A percentile compares a stretch with the other conserved stretches of the same genome.
These are phyloP conservation scores for Lineolata rhizophorae DNA, from an alignment of 495 filamentous ascomycete species.

Conservation along the genomic window DNA sequence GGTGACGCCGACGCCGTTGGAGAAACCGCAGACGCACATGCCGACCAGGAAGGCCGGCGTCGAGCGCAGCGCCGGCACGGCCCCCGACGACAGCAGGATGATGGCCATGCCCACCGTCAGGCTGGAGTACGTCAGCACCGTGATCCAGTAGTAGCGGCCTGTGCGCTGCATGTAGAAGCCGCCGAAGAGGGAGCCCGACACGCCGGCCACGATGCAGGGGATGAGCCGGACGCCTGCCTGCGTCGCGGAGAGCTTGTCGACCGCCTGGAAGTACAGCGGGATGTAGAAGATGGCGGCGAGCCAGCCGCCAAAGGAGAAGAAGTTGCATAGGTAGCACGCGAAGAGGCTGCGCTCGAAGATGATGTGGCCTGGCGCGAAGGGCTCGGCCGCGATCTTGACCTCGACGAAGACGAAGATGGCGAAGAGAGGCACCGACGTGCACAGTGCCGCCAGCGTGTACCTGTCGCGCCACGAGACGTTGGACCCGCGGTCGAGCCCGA, in stretches of 20 bases:
- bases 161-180: conserved; percentile 55
- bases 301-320: conserved; percentile 50
- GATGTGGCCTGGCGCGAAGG: conserved; percentile 62
- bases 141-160: conserved; percentile 61
- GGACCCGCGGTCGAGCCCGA: conserved; percentile 59
- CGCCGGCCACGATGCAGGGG: conserved; percentile 39
- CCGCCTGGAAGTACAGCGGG: conserved; percentile 61
- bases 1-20: conserved; percentile 48
- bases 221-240: conserved; percentile 43
- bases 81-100: conserved; percentile 39
- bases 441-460: conserved; percentile 35
- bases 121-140: conserved; percentile 30
- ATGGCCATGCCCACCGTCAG: conserved; percentile 29
- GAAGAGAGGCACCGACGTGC: conserved; percentile 37
- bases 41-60: conserved; percentile 31
- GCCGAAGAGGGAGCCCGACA: conserved; percentile 44
- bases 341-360: conserved; percentile 51
- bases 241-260: conserved; percentile 41
- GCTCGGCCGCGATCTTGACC: conserved; percentile 43
- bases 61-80: conserved; percentile 14
- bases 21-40: conserved; percentile 30
- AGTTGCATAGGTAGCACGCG: conserved; percentile 49
- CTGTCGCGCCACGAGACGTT: conserved; percentile 46
- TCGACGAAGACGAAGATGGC: conserved; percentile 49
- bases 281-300: conserved; percentile 50